Evolutionary conservation across 2,329 filamentous ascomycete species (phyloP).

Genomic region (Aspergillus puulaauensis): DNA sequence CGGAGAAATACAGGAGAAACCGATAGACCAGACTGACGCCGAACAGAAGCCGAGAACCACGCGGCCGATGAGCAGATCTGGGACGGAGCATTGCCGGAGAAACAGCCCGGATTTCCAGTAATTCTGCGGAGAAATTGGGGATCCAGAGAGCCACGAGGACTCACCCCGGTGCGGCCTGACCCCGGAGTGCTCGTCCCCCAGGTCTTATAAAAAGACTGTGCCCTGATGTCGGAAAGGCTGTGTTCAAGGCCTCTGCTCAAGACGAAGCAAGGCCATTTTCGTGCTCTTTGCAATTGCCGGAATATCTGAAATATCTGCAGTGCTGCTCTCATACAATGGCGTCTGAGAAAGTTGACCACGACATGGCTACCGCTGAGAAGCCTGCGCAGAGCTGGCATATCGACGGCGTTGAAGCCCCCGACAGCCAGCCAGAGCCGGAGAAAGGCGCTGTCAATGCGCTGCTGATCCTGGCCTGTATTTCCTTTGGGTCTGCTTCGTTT

Average conservation of each 20-base stretch:
- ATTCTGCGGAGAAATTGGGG: not conserved
- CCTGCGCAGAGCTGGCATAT: conserved; percentile 15
- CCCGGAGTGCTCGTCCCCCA: too few relatives aligned
- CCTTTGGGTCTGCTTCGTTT: conserved; percentile 32
- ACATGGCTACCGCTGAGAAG: not conserved
- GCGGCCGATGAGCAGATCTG: not conserved
- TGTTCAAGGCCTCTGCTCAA: too few relatives aligned
- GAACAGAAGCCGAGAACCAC: too few relatives aligned
- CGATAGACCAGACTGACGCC: too few relatives aligned
- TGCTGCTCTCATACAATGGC: not conserved
- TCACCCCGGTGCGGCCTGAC: too few relatives aligned
- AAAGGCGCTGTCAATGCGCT: conserved; percentile 25
- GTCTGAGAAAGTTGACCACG: not conserved
- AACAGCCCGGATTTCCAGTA: not conserved
- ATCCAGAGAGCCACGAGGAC: too few relatives aligned
- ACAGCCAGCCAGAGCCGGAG: not conserved
- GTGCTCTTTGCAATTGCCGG: too few relatives aligned
- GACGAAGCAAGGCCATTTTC: too few relatives aligned
- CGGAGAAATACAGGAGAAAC: not conserved
- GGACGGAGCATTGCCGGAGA: not conserved
- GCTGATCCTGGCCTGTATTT: conserved; percentile 27
- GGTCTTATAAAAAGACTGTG: too few relatives aligned
- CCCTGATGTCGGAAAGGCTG: too few relatives aligned
- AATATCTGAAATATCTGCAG: too few relatives aligned
- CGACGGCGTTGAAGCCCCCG: conserved; percentile 3